A percentile compares a stretch with the other conserved stretches of the same genome.
Evolutionary conservation across 208 protist species (phyloP).

Genomic region (Trypanosoma rangeli): DNA sequence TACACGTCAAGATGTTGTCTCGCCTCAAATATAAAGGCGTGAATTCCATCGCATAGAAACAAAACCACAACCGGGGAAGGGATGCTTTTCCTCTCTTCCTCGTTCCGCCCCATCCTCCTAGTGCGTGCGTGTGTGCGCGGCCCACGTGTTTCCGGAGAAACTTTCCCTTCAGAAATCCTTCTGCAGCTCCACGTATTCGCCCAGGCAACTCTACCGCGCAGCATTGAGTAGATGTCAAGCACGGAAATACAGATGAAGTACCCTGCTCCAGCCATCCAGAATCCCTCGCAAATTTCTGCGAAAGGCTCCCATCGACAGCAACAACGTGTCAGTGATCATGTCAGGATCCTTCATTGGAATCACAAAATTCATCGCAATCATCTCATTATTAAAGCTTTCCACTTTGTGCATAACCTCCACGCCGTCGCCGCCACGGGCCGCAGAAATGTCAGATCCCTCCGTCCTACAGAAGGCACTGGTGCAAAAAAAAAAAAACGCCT

Average conservation of each 20-base stretch:
- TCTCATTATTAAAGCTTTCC: background rate
- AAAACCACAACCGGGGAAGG: background rate
- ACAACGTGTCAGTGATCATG: constrained; percentile 11
- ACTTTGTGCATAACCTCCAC: constrained; percentile 8
- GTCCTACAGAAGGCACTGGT: constrained; percentile 6
- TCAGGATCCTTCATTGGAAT: constrained; percentile 5
- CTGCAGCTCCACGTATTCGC: constrained; percentile 7
- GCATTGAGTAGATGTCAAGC: constrained; percentile 59
- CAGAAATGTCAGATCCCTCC: background rate
- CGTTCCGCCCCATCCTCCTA: background rate
- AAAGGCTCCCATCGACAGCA: background rate
- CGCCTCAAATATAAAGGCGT: too few relatives aligned
- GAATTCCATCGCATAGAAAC: background rate
- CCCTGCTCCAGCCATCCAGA: constrained; percentile 53
- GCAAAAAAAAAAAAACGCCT: background rate
- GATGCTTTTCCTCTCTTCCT: background rate
- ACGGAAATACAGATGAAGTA: constrained; percentile 74
- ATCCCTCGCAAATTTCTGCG: constrained; percentile 13
- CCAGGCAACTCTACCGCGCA: constrained; percentile 53
- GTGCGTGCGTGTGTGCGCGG: background rate
- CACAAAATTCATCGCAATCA: constrained; percentile 6
- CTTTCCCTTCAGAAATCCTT: constrained; percentile 3
- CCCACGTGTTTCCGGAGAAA: background rate
- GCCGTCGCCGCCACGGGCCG: background rate
- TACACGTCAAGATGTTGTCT: background rate